Evolutionary conservation across 768 basidiomycete genomes (phyloP), one percentile per base, ranked within the genome.

Genomic region (Cystobasidiopsis lactophilus): DNA sequence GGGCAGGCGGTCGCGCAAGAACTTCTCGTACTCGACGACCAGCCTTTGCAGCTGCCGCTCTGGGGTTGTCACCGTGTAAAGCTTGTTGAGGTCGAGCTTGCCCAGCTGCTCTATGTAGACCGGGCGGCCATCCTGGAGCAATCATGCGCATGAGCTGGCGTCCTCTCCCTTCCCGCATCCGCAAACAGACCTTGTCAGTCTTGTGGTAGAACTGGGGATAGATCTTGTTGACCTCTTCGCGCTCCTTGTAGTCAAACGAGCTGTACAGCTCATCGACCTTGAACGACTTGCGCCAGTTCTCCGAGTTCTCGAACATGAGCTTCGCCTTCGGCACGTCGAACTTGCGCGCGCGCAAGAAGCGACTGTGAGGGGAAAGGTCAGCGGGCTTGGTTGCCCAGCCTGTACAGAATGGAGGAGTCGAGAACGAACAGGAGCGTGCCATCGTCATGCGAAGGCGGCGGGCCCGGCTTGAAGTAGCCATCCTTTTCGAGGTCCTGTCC

Each of bases 51-150:
- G 74, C 66, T 82, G 83, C 50, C 89, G 80, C 51, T 95, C 85
- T 60, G 74, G 77, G 2, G 84, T 82, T 9, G 91, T 95, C 57
- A 78, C 69, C 2, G 70, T 68, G 68, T 88, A 84, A 45, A 98
- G 77, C 31, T 78, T 80, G 61, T 70, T 75, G 64, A 93, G 74
- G 70, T 96, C 84, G 62, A 96, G 76, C 60, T 79, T 77, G 58
- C 88, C 88, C 39, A 96, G 78, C 27, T 77, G 79, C 67, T 98
- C 86, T 63, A 98, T 77, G 74, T 95, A 98, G 61, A 98, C 68
- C 9, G 93, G 93, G 53, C 89, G 79, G 19, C 91, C 91, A 59
- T 93, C 88, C 84, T 88, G 62, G 10, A 19, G 24, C 5, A 49
- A 43, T 18, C 19, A 40, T 40, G 39, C 27, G 45, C 23, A 52